Evolutionary conservation across 345 rosid species (phyloP), one percentile per base, ranked within the genome.

Genomic region (Hevea brasiliensis): DNA sequence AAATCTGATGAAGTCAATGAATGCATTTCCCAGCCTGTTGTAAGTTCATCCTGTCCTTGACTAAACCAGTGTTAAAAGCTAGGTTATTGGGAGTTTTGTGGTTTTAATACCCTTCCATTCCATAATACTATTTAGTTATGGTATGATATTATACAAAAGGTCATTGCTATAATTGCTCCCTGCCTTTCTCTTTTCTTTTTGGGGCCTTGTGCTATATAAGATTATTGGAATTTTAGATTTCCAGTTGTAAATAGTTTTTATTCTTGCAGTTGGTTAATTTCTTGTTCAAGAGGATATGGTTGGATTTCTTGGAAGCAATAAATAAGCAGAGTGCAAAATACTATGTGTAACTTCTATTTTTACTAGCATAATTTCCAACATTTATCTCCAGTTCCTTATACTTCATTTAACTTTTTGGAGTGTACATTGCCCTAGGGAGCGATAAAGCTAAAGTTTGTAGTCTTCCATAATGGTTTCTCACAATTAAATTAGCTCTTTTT

Each of bases 21-120:
- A 61, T 67, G 81, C 84, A 86, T 87, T 70, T 84, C 96, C 53
- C 88, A 72, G 44, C 97, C 99, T 70, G 79, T 92, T 61, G 99
- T 95, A 86, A 89, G 96, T 79, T 74, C 76, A 71, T 47, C 48
- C 27, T 61, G 11, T 48, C 15, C n/a, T n/a, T 47, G 76, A 32
- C 59, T 7, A 14, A 11, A 56, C 67, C 18, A 0, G 6, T 32
- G 57, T 61, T 70, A 60, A 14, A 47, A 23, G 61, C 35, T 54
- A 21, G 55, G 42, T 72, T 65, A 35, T 20, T 50, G 47, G 56
- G 35, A 35, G 10, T 54, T 41, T 7, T 61, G 40, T 56, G 29
- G 23, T 23, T 23, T 32, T 32, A 32, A 32, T n/a, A n/a, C 37
- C 37, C 37, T 2, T 14, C 14, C 14, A 50, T 50, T 17, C 55